Evolutionary conservation across 352 stramenopile species (phyloP).

Genomic region (Globisporangium splendens): DNA sequence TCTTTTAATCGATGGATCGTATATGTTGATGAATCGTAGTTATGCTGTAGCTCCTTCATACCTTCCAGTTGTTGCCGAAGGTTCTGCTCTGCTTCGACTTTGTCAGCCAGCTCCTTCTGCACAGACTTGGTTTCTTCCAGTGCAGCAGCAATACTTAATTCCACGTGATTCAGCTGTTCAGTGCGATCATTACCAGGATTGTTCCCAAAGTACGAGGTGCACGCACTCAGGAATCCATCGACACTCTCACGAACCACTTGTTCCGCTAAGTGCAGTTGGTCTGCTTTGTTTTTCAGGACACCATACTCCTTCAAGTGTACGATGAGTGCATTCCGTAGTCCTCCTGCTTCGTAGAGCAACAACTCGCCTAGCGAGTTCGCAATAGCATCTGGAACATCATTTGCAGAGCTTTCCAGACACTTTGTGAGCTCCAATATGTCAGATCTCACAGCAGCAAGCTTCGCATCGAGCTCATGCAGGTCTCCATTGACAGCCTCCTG

Average conservation of each 20-base stretch:
- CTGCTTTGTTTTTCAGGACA: background rate
- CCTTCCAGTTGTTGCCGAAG: conserved; percentile 5
- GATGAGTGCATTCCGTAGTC: conserved; percentile 9
- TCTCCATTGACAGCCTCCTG: conserved; percentile 10
- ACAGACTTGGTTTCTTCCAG: conserved; percentile 1
- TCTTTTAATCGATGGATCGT: conserved; percentile 12
- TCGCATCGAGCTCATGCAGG: background rate
- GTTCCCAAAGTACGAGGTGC: background rate
- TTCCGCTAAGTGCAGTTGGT: background rate
- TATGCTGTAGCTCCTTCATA: background rate
- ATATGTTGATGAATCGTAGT: background rate
- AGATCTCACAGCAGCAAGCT: background rate
- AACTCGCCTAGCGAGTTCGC: background rate
- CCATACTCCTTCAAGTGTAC: conserved; percentile 6
- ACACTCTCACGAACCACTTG: background rate
- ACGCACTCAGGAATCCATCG: conserved; percentile 3
- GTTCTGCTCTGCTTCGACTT: background rate
- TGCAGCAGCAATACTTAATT: background rate
- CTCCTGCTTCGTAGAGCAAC: background rate
- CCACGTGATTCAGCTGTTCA: conserved; percentile 1
- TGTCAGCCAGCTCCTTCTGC: background rate
- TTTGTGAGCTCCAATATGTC: conserved; percentile 4
- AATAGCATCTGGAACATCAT: background rate
- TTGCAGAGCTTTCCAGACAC: background rate
- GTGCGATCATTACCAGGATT: background rate